A percentile compares a stretch with the other conserved stretches of the same genome.
phyloP scores from a whole-genome alignment of 2,329 filamentous ascomycete genomes.

The Pochonia chlamydosporia region DNA sequence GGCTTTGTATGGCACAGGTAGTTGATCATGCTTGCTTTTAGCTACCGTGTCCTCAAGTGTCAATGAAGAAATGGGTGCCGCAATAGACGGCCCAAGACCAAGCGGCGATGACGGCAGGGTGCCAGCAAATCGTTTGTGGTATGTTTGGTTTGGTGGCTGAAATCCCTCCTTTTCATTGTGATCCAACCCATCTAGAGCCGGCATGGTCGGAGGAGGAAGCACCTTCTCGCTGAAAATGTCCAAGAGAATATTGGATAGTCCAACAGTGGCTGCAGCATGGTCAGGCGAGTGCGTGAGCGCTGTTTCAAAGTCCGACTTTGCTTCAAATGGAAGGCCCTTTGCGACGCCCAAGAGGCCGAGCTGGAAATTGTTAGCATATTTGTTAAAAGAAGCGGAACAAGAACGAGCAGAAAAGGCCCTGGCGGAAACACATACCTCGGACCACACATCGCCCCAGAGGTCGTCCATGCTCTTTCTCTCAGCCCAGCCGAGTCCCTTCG shows the following conservation, averaged over 20 bases:
- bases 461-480: constrained; percentile 76
- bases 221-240: constrained; percentile 73
- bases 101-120: constrained; percentile 39
- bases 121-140: constrained; percentile 4
- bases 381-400: background rate
- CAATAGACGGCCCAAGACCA: constrained; percentile 33
- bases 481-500: constrained; percentile 68
- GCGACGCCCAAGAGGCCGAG: constrained; percentile 62
- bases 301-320: constrained; percentile 73
- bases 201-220: constrained; percentile 51
- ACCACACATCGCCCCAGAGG: constrained; percentile 76
- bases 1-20: constrained; percentile 48
- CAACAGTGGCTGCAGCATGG: constrained; percentile 74
- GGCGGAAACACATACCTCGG: constrained; percentile 52
- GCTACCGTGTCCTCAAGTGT: constrained; percentile 18
- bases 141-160: constrained; percentile 2
- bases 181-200: constrained; percentile 26
- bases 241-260: constrained; percentile 76
- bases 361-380: constrained; percentile 33
- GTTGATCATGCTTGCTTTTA: constrained; percentile 25
- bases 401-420: background rate
- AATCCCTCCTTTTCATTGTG: background rate
- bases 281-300: constrained; percentile 75
- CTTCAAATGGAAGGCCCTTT: constrained; percentile 58
- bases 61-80: constrained; percentile 9